Evolutionary conservation across 2,329 filamentous ascomycete species (phyloP), one percentile per base, ranked within the genome.

Genomic region (Penicillium olsonii): DNA sequence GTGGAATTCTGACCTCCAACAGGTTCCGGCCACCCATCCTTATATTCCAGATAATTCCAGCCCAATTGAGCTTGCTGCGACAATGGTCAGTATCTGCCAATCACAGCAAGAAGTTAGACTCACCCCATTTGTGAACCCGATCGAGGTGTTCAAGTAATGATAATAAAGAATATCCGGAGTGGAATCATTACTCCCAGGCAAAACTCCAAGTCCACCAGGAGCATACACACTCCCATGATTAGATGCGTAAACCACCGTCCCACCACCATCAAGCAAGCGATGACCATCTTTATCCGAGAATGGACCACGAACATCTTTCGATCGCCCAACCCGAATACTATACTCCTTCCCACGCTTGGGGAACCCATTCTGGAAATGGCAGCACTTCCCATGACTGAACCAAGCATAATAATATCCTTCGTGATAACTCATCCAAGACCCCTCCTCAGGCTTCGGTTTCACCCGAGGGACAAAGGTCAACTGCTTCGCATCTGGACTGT

Each of bases 341-440:
- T 65, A 71, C 62, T 71, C 68, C 5, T 62, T 17, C 4, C 66
- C 68, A n/a, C 47, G 52, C 12, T 22, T 19, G 0, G 68, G 68
- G 12, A 70, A 63, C 0, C 52, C 51, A 5, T 52, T 19, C 1
- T 56, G n/a, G 31, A 72, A 68, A 1, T 54, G 50, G 45, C 71
- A 72, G 45, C 70, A 73, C n/a, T 65, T 58, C 11, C 71, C 71
- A 47, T 65, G 62, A 42, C 70, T 73, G 40, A 69, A 71, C 69
- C 70, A 73, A 17, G 62, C 31, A 51, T 73, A 73, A 54, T 73
- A 73, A 37, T 65, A 73, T 1, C 64, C 65, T 3, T 59, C 57
- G 5, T 53, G 57, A 20, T 63, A 73, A 39, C 59, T 71, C 59
- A 73, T 66, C 47, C 65, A 73, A 0, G 63, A 60, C 0, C 69